Percentiles rank a stretch among this genome's conserved stretches.
These are phyloP conservation scores for Naumovozyma baii DNA, from an alignment of 805 yeast species.

Conservation along the genomic window DNA sequence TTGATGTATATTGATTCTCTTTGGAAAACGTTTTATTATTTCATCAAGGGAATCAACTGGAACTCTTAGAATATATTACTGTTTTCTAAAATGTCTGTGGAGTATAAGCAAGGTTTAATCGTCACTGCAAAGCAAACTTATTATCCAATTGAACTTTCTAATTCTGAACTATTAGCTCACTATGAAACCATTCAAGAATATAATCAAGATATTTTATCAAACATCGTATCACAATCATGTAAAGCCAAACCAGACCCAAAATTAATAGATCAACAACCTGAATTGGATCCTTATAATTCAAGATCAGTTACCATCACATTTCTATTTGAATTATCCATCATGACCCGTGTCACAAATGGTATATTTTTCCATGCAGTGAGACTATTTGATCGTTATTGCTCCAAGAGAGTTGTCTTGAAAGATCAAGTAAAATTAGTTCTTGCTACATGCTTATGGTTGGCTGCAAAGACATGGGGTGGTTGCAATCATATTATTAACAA, in stretches of 20 bases:
- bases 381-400: slow-evolving; percentile 83
- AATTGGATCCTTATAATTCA: slow-evolving; percentile 54
- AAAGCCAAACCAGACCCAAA: slow-evolving; percentile 43
- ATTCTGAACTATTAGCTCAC: slow-evolving; percentile 42
- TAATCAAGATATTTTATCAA: slow-evolving; percentile 39
- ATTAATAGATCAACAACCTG: slow-evolving; percentile 82
- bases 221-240: slow-evolving; percentile 31
- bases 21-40: too few species aligned
- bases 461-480: slow-evolving; percentile 76
- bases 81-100: too few species aligned
- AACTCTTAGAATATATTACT: too few species aligned
- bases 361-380: slow-evolving; percentile 59
- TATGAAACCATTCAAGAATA: slow-evolving; percentile 40
- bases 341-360: slow-evolving; percentile 58
- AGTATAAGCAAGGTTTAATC: slow-evolving; percentile 20
- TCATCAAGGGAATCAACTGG: too few species aligned
- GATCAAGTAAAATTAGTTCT: slow-evolving; percentile 87
- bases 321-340: slow-evolving; percentile 56
- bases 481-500: slow-evolving; percentile 56
- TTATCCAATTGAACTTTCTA: slow-evolving; percentile 43
- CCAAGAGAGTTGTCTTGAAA: slow-evolving; percentile 71
- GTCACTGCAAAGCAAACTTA: slow-evolving; percentile 38
- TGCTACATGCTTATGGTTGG: slow-evolving; percentile 86
- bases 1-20: too few species aligned
- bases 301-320: slow-evolving; percentile 74